phyloP scores from a whole-genome alignment of 2,329 filamentous ascomycete species.

The Pseudocercospora musae region DNA sequence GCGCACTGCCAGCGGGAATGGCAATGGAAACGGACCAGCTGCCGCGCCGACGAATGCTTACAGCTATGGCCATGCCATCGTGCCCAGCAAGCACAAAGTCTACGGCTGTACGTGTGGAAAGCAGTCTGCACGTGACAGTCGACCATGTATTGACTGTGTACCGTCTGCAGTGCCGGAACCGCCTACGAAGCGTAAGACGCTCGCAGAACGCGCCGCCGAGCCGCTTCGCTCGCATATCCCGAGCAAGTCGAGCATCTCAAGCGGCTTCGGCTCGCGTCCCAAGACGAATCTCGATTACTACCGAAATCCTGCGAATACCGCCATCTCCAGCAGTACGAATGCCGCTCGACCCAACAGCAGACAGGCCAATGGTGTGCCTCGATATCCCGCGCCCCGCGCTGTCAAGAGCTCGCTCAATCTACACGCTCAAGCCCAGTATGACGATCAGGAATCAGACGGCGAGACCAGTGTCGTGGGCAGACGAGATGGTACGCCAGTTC shows the following conservation, averaged over 20 bases:
- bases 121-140: background rate
- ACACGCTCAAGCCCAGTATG: constrained; percentile 9
- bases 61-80: background rate
- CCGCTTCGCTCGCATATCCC: constrained; percentile 36
- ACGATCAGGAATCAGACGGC: constrained; percentile 40
- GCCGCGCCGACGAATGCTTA: background rate
- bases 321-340: constrained; percentile 41
- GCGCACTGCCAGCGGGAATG: constrained; percentile 35
- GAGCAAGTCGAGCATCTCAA: constrained; percentile 17
- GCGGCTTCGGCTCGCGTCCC: constrained; percentile 23
- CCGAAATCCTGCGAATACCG: constrained; percentile 41
- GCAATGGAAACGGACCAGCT: constrained; percentile 8
- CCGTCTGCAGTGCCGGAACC: constrained; percentile 43
- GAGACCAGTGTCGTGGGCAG: constrained; percentile 34
- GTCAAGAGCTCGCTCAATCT: constrained; percentile 11
- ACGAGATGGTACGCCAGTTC: constrained; percentile 46
- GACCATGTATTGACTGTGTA: background rate
- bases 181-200: constrained; percentile 51
- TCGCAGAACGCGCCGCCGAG: constrained; percentile 48
- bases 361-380: constrained; percentile 38
- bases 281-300: constrained; percentile 38
- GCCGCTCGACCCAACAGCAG: constrained; percentile 44
- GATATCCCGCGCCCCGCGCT: constrained; percentile 8
- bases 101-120: constrained; percentile 41
- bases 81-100: constrained; percentile 49